Evolutionary conservation across 768 basidiomycete species (phyloP).

Genomic region (Amanita rimosa): DNA sequence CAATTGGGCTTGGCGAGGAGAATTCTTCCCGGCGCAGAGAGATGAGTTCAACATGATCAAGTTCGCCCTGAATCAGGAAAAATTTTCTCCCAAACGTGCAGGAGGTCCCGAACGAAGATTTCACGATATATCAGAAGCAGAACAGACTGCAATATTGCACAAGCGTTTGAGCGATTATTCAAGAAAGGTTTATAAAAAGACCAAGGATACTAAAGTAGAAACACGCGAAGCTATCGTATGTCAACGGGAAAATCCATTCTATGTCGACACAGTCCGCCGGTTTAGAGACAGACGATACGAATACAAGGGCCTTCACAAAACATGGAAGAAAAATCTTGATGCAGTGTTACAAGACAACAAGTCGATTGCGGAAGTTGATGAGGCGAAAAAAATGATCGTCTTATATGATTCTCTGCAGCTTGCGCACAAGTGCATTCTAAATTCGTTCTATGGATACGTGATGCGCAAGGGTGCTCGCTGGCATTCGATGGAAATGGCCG

Average conservation of each 20-base stretch:
- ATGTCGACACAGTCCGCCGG: slow-evolving; percentile 93
- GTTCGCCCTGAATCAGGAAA: slow-evolving; percentile 91
- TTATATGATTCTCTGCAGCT: slow-evolving; percentile 97
- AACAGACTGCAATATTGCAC: slow-evolving; percentile 87
- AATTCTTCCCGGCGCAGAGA: slow-evolving; percentile 93
- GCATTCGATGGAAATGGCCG: slow-evolving; percentile 99
- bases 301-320: slow-evolving; percentile 97
- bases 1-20: slow-evolving; percentile 98
- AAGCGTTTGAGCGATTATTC: slow-evolving; percentile 99
- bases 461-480: slow-evolving; percentile 99
- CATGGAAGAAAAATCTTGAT: slow-evolving; percentile 98
- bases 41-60: slow-evolving; percentile 99
- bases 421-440: slow-evolving; percentile 98
- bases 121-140: slow-evolving; percentile 66
- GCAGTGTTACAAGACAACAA: slow-evolving; percentile 52
- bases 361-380: slow-evolving; percentile 79
- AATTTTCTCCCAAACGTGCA: slow-evolving; percentile 73
- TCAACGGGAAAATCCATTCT: slow-evolving; percentile 97
- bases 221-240: slow-evolving; percentile 92
- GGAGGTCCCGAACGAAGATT: slow-evolving; percentile 72
- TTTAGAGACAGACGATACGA: slow-evolving; percentile 98
- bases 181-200: slow-evolving; percentile 96
- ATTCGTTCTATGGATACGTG: slow-evolving; percentile 99
- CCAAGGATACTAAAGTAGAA: slow-evolving; percentile 93
- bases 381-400: slow-evolving; percentile 99